Evolutionary conservation across 495 filamentous ascomycete species (phyloP), one percentile per base, ranked within the genome.

Genomic region (Hypoxylon cercidicola): DNA sequence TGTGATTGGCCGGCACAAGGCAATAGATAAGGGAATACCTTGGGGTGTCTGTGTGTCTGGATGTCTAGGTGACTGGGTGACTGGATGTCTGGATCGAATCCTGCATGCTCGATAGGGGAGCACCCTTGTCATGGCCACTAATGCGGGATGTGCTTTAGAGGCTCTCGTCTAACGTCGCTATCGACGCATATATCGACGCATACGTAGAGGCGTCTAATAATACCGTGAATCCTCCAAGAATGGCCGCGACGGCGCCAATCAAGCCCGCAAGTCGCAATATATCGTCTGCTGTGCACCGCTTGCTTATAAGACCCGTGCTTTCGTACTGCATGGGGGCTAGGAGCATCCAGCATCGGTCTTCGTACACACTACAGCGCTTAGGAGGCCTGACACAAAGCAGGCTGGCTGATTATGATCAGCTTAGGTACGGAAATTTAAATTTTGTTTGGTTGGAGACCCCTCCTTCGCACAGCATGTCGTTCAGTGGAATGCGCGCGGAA

Each of bases 1-100:
- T 56, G 34, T 59, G 65, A 68, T 68, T 68, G 65, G 65, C 37
- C 44, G 60, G 46, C 7, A 12, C 4, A 55, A 51, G 55, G 49
- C 55, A 68, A 63, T 68, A 68, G 65, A 68, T 68, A 68, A 68
- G 65, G 13, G 35, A 28, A 59, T 62, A 59, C 62, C 55, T 59
- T 62, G 30, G 55, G 61, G 39, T 41, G 30, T 32, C 3, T n/a
- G n/a, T n/a, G n/a, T n/a, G n/a, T n/a, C n/a, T n/a, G n/a, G n/a
- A n/a, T n/a, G n/a, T n/a, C n/a, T n/a, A n/a, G n/a, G n/a, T n/a
- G n/a, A n/a, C n/a, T n/a, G n/a, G n/a, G n/a, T n/a, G n/a, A n/a
- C n/a, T n/a, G n/a, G n/a, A n/a, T 59, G 58, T 55, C 55, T 62
- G 55, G 53, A 60, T 60, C 49, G 55, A 51, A n/a, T 25, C 53